These are phyloP conservation scores for Trichosporon faecale DNA, from an alignment of 1,284 basidiomycete genomes.

Conservation along the genomic window DNA sequence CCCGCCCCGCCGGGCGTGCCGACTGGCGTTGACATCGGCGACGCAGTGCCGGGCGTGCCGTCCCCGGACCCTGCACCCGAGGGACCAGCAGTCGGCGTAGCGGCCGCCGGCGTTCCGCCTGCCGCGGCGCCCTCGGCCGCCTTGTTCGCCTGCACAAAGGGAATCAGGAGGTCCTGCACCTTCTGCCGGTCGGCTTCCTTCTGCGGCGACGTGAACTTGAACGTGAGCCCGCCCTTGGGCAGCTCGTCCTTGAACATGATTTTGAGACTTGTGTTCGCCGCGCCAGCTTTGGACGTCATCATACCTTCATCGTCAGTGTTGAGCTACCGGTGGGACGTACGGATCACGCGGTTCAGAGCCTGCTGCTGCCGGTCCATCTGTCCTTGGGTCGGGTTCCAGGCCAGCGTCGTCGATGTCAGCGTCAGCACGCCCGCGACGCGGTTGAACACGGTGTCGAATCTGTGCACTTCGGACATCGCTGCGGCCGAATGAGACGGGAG, in stretches of 20 bases:
- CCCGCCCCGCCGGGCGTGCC: conserved; percentile 19
- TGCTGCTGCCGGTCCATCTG: conserved; percentile 48
- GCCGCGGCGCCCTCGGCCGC: conserved; percentile 15
- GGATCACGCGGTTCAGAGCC: conserved; percentile 43
- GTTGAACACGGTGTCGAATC: conserved; percentile 45
- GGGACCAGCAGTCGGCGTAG: conserved; percentile 8
- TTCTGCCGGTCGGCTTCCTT: conserved; percentile 38
- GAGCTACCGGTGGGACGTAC: conserved; percentile 29
- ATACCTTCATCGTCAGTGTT: conserved; percentile 34
- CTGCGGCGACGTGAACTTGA: conserved; percentile 43
- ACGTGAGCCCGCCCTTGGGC: conserved; percentile 45
- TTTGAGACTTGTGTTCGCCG: conserved; percentile 42
- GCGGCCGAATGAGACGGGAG: background rate
- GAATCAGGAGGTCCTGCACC: conserved; percentile 48
- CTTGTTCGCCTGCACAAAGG: conserved; percentile 46
- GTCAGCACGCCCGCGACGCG: conserved; percentile 46
- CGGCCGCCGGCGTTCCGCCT: background rate
- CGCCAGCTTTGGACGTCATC: conserved; percentile 47
- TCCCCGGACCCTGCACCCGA: conserved; percentile 12
- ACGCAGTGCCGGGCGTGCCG: conserved; percentile 24
- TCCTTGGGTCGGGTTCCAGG: conserved; percentile 44
- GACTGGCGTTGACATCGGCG: background rate
- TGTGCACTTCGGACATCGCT: conserved; percentile 21
- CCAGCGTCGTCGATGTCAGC: conserved; percentile 42
- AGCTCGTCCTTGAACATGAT: conserved; percentile 48